Evolutionary conservation across 2,329 filamentous ascomycete species (phyloP).

Genomic region (Drechslerella coelobrocha): DNA sequence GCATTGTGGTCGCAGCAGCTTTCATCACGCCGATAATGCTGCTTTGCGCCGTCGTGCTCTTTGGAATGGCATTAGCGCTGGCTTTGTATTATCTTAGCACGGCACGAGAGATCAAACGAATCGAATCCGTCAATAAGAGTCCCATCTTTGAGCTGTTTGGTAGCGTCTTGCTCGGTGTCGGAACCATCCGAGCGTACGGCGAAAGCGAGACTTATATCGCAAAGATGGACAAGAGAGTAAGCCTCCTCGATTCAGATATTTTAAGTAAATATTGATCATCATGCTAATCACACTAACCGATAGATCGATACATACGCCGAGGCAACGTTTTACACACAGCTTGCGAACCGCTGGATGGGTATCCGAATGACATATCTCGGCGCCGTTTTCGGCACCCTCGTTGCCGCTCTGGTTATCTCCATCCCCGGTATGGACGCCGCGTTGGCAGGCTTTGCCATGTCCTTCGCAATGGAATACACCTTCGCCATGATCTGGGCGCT

Average conservation of each 20-base stretch:
- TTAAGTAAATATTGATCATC: neutral
- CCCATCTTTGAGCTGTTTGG: slow-evolving; percentile 83
- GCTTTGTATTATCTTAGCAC: slow-evolving; percentile 71
- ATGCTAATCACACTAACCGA: neutral
- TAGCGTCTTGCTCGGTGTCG: slow-evolving; percentile 73
- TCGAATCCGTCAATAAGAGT: slow-evolving; percentile 78
- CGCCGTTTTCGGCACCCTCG: slow-evolving; percentile 70
- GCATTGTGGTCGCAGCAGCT: slow-evolving; percentile 70
- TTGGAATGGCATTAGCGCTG: slow-evolving; percentile 67
- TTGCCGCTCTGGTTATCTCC: slow-evolving; percentile 70
- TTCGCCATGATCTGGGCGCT: slow-evolving; percentile 70
- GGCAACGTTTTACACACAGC: slow-evolving; percentile 72
- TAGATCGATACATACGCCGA: slow-evolving; percentile 71
- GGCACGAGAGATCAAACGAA: slow-evolving; percentile 75
- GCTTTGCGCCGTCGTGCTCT: slow-evolving; percentile 66
- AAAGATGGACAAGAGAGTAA: slow-evolving; percentile 68
- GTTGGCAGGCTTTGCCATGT: slow-evolving; percentile 76
- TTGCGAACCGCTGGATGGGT: slow-evolving; percentile 79
- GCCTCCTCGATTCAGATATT: neutral
- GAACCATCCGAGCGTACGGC: slow-evolving; percentile 77
- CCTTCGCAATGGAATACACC: slow-evolving; percentile 75
- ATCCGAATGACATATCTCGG: slow-evolving; percentile 75
- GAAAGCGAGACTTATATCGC: slow-evolving; percentile 72
- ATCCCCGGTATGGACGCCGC: slow-evolving; percentile 70
- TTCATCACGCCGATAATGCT: slow-evolving; percentile 74